phyloP scores from a whole-genome alignment of 164 flowering plant species.

The Euptelea pleiosperma region DNA sequence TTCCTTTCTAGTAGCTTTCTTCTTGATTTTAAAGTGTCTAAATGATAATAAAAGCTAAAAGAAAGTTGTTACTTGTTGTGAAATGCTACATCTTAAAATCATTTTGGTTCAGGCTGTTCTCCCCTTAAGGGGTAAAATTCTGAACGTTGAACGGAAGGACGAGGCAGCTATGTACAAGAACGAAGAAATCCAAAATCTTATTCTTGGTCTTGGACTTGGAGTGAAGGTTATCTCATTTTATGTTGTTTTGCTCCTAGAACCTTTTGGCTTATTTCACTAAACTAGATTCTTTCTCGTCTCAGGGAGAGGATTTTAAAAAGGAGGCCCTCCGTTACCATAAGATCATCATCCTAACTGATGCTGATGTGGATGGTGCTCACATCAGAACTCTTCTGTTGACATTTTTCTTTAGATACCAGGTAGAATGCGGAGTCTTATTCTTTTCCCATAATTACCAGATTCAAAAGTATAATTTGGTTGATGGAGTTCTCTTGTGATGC shows the following conservation, averaged over 20 bases:
- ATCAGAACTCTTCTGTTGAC: conserved; percentile 90
- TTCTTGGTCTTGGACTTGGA: conserved; percentile 91
- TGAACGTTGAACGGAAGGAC: conserved; percentile 84
- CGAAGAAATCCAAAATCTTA: conserved; percentile 90
- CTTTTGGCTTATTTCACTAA: conserved; percentile 2
- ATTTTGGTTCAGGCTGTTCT: conserved; percentile 71
- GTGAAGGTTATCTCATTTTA: conserved; percentile 59
- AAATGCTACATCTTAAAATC: not conserved
- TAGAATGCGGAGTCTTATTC: conserved; percentile 14
- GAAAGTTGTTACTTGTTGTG: too few species aligned
- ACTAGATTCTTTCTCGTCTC: conserved; percentile 12
- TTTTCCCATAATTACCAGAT: not conserved
- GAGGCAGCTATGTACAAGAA: conserved; percentile 97
- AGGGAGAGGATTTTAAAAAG: conserved; percentile 95
- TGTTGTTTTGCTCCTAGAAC: conserved; percentile 1
- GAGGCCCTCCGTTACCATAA: conserved; percentile 94
- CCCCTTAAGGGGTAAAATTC: conserved; percentile 93
- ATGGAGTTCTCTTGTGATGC: conserved; percentile 22
- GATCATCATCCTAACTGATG: conserved; percentile 94
- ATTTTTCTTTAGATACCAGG: conserved; percentile 99
- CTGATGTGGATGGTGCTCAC: conserved; percentile 99
- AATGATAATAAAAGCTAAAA: too few species aligned
- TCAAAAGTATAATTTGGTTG: conserved; percentile 3
- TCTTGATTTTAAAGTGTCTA: too few species aligned
- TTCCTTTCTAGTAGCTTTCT: too few species aligned